phyloP scores from a whole-genome alignment of 2,329 filamentous ascomycete genomes.

The Emmonsiellopsis sp. region DNA sequence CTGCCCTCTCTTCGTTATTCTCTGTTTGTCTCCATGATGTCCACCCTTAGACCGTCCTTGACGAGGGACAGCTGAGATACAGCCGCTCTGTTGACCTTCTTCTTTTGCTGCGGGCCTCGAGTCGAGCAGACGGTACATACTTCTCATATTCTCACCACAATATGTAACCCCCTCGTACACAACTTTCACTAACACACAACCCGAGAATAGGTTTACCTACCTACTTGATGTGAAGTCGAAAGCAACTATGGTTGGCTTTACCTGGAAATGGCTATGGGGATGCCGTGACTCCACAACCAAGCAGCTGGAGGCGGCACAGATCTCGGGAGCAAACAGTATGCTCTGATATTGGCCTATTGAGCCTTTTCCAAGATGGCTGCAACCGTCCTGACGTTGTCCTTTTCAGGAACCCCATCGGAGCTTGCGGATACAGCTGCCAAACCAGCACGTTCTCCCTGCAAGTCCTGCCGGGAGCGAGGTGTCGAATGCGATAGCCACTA shows the following conservation, averaged over 20 bases:
- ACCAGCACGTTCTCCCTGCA: neutral
- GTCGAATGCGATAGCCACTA: neutral
- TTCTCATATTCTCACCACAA: neutral
- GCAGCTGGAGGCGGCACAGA: neutral
- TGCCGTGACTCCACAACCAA: neutral
- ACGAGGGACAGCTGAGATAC: too few species aligned
- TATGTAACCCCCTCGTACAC: neutral
- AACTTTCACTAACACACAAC: neutral
- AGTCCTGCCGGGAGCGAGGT: neutral
- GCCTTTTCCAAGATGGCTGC: neutral
- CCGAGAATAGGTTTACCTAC: neutral
- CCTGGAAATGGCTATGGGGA: neutral
- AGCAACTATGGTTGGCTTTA: neutral
- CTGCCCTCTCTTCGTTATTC: too few species aligned
- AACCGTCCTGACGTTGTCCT: too few species aligned
- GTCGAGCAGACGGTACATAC: too few species aligned
- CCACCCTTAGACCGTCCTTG: too few species aligned
- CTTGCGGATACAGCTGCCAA: neutral
- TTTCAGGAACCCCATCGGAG: too few species aligned
- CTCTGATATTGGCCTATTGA: neutral
- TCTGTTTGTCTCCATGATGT: too few species aligned
- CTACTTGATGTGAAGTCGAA: neutral
- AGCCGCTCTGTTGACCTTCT: too few species aligned
- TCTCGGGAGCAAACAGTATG: neutral
- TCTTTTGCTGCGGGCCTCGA: too few species aligned